Base-by-base conservation (phyloP, 192 early-diverging fungal species). In the Coemansia sp. region DNA sequence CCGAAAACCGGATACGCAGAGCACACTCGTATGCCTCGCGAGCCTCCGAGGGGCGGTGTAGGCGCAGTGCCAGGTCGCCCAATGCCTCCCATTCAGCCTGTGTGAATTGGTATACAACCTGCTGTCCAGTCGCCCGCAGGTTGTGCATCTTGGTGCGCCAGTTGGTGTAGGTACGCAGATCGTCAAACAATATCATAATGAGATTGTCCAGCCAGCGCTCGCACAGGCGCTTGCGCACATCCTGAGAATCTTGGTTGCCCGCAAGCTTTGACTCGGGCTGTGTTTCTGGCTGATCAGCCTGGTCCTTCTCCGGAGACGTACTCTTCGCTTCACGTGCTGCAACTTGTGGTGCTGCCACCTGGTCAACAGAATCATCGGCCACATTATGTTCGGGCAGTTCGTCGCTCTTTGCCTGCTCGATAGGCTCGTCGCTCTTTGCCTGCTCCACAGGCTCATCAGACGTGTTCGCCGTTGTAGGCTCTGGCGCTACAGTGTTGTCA, bases 161-260 rank as follows among this genome's bases (percentile, higher is more conserved):
- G 31, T 90, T 87, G 9, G 95, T 95, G 82, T 97, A 99, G 14
- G 94, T 85, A 21, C 97, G 89, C 40, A 99, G 83, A 66, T 97
- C 94, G 57, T 97, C 96, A 68, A 96, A 99, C 47, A 99, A 78
- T 2, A 99, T 93, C 97, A 99, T 97, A 59, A 98, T 98, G 49
- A 96, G 82, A 77, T 99, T 98, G 71, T 99, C 97, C 55, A 99
- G 85, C 97, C 97, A 99, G 64, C 97, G 93, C 67, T 99, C 97
- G 64, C 97, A 99, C 42, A 99, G 87, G 20, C 97, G 84, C 87
- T 99, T 99, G 84, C 92, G 63, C 36, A 71, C 38, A 19, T 57
- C n/a, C n/a, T n/a, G n/a, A n/a, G n/a, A n/a, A n/a, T n/a, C 56
- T 4, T 46, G 38, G 14, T 11, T 42, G 4, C 25, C 20, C 40